Evolutionary conservation across 2,329 filamentous ascomycete genomes (phyloP).

Genomic region (Metarhizium rileyi): DNA sequence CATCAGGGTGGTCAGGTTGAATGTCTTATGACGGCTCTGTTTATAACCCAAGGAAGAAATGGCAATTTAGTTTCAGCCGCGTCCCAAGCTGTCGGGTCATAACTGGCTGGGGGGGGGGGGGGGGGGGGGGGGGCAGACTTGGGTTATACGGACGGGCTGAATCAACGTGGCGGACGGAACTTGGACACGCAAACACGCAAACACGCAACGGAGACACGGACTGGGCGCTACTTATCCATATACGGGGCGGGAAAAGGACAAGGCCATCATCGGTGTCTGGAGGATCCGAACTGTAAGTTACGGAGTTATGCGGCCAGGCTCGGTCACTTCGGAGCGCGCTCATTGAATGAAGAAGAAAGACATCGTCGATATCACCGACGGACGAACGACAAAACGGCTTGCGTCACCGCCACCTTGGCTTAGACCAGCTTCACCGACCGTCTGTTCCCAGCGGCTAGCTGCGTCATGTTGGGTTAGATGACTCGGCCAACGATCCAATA

Average conservation of each 20-base stretch:
- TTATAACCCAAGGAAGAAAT: background rate
- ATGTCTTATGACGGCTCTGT: background rate
- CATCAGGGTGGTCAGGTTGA: background rate
- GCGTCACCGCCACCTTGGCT: conserved; percentile 4
- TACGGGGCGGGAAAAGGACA: conserved; percentile 1
- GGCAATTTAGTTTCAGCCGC: conserved; percentile 1
- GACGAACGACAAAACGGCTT: background rate
- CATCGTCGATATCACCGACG: conserved; percentile 1
- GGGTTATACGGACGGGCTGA: background rate
- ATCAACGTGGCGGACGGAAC: background rate
- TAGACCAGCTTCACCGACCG: conserved; percentile 13
- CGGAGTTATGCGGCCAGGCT: background rate
- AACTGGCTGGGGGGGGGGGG: too few relatives aligned
- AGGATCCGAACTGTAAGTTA: conserved; percentile 1
- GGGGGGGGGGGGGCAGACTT: conserved; percentile 1
- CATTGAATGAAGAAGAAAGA: too few relatives aligned
- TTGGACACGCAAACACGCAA: background rate
- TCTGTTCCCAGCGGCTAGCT: conserved; percentile 13
- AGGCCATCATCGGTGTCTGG: conserved; percentile 3
- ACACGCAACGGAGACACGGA: conserved; percentile 3
- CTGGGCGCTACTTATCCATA: conserved; percentile 4
- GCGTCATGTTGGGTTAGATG: conserved; percentile 11
- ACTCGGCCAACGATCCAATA: conserved; percentile 11
- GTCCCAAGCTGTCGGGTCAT: conserved; percentile 1
- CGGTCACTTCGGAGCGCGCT: background rate